phyloP scores from a whole-genome alignment of 371 early-diverging fungal genomes.

The Parasitella parasitica region DNA sequence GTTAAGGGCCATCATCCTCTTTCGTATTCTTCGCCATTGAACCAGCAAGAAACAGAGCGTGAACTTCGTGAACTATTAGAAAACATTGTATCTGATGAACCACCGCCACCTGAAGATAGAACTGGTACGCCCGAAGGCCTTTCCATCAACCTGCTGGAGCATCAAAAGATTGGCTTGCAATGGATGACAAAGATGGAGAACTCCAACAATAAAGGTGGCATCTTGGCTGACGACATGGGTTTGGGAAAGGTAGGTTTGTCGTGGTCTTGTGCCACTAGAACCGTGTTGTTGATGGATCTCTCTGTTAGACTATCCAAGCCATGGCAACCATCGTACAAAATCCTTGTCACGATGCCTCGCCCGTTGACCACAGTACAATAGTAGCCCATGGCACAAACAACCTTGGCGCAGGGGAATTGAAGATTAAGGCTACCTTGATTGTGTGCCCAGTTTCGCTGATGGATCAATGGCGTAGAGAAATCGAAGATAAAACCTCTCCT shows the following conservation, averaged over 20 bases:
- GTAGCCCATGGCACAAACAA: too few relatives aligned
- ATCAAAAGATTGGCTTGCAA: conserved; percentile 65
- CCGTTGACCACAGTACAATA: not conserved
- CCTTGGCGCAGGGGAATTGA: conserved; percentile 42
- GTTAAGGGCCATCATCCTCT: not conserved
- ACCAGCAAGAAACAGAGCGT: conserved; percentile 18
- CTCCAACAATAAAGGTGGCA: conserved; percentile 62
- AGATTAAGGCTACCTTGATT: conserved; percentile 69
- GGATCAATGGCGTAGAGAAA: conserved; percentile 67
- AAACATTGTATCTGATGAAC: conserved; percentile 40
- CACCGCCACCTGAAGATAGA: conserved; percentile 43
- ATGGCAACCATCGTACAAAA: conserved; percentile 70
- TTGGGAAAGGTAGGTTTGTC: conserved; percentile 34
- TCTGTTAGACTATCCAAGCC: conserved; percentile 82
- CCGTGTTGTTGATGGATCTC: too few relatives aligned
- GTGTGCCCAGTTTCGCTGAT: conserved; percentile 64
- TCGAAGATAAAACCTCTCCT: conserved; percentile 48
- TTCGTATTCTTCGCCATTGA: not conserved
- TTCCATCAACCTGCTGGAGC: conserved; percentile 49
- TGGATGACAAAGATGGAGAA: conserved; percentile 65
- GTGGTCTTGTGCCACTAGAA: too few relatives aligned
- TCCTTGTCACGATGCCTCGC: conserved; percentile 26
- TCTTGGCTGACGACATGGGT: conserved; percentile 76
- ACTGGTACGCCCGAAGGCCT: conserved; percentile 55
- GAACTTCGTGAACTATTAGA: conserved; percentile 48